Conservation (phyloP, 2,329 filamentous ascomycete species). For the Paradendryphiella salina region DNA sequence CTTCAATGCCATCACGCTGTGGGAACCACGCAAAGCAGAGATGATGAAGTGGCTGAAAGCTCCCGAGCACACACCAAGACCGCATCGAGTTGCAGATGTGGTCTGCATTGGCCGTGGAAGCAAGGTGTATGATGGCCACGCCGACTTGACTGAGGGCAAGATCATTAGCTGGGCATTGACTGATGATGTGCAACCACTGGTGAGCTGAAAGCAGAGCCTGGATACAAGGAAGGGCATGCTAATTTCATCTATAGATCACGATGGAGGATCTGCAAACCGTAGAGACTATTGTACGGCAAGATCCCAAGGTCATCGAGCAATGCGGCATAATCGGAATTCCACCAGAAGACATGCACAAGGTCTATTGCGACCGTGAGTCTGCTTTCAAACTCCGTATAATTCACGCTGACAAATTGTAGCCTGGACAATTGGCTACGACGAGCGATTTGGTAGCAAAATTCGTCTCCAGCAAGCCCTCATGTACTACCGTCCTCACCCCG, state of each 20-base stretch:
- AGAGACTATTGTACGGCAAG: constrained; percentile 73
- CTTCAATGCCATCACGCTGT: constrained; percentile 85
- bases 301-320: constrained; percentile 87
- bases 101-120: constrained; percentile 79
- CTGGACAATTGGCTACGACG: constrained; percentile 94
- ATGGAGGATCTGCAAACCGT: constrained; percentile 87
- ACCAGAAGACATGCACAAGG: constrained; percentile 85
- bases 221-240: background rate
- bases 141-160: constrained; percentile 69
- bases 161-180: constrained; percentile 75
- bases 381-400: background rate
- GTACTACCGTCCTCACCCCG: constrained; percentile 86
- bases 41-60: constrained; percentile 79
- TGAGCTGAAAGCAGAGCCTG: constrained; percentile 44
- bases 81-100: constrained; percentile 75
- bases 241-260: constrained; percentile 64
- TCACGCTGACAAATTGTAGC: constrained; percentile 50
- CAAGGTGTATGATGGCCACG: constrained; percentile 79
- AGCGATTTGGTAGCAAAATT: constrained; percentile 77
- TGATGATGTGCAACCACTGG: constrained; percentile 78
- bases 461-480: constrained; percentile 90
- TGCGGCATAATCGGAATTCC: constrained; percentile 82
- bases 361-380: constrained; percentile 81
- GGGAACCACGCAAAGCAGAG: constrained; percentile 81
- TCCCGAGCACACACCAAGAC: constrained; percentile 63